These are phyloP conservation scores for Aphanomyces cochlioides DNA, from an alignment of 352 stramenopile species.

Conservation along the genomic window DNA sequence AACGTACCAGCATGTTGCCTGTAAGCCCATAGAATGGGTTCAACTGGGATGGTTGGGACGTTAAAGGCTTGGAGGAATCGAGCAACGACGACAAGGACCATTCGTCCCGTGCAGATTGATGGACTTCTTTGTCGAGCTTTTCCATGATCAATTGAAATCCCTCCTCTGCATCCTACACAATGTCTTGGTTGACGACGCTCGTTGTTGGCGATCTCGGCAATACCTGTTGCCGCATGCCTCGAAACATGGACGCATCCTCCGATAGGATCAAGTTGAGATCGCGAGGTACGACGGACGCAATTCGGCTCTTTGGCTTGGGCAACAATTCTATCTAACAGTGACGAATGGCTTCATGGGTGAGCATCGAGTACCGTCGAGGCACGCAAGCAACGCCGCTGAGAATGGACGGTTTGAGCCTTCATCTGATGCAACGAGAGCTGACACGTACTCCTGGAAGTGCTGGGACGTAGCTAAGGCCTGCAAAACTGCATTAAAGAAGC, in stretches of 20 bases:
- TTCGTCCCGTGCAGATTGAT: conserved; percentile 2
- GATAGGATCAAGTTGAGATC: conserved; percentile 1
- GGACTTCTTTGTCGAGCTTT: conserved; percentile 15
- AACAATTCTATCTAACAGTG: conserved; percentile 4
- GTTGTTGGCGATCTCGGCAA: neutral
- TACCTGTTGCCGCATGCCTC: conserved; percentile 23
- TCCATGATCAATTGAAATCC: conserved; percentile 30
- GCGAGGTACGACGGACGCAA: conserved; percentile 11
- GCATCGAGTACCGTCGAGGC: conserved; percentile 47
- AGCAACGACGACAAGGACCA: conserved; percentile 6
- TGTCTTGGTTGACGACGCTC: neutral
- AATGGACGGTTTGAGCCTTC: conserved; percentile 43
- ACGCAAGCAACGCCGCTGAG: conserved; percentile 57
- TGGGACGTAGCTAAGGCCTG: conserved; percentile 72
- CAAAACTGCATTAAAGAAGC: conserved; percentile 88
- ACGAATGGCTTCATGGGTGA: neutral
- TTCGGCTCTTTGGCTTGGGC: neutral
- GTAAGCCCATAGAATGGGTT: conserved; percentile 25
- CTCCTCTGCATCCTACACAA: conserved; percentile 21
- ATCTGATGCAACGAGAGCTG: conserved; percentile 50
- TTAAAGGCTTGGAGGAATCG: neutral
- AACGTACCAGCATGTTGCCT: conserved; percentile 16
- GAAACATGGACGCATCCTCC: conserved; percentile 12
- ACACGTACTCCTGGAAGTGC: conserved; percentile 66
- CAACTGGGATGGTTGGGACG: neutral